Conservation (phyloP, 225 moss, liverwort and hornwort species). For the Lunularia cruciata region DNA sequence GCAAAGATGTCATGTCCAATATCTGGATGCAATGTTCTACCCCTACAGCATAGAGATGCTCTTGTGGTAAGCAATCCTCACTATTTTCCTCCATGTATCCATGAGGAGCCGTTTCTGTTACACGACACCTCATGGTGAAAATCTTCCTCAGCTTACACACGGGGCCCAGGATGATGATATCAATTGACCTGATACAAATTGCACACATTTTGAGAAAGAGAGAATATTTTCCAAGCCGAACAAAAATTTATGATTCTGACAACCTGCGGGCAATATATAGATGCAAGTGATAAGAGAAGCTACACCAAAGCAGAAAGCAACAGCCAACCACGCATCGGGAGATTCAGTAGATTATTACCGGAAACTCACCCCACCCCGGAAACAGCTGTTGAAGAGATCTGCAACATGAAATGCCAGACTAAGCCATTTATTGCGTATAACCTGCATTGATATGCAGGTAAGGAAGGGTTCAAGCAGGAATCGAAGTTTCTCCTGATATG, state of each 20-base stretch:
- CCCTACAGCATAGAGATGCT: constrained; percentile 64
- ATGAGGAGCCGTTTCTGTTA: constrained; percentile 32
- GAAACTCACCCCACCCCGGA: constrained; percentile 56
- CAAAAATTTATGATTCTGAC: too few species aligned
- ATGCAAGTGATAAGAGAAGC: background rate
- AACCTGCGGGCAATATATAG: too few species aligned
- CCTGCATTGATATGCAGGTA: constrained; percentile 34
- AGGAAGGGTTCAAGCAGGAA: background rate
- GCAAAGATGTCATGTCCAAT: constrained; percentile 50
- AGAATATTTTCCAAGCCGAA: background rate
- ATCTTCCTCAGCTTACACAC: constrained; percentile 83
- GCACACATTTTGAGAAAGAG: background rate
- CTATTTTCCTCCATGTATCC: constrained; percentile 22
- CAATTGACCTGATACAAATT: constrained; percentile 59
- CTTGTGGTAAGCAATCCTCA: constrained; percentile 65
- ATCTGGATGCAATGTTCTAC: constrained; percentile 67
- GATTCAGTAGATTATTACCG: constrained; percentile 34
- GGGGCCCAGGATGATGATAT: constrained; percentile 68
- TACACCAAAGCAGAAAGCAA: background rate
- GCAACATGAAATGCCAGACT: constrained; percentile 70
- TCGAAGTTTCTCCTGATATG: too few species aligned
- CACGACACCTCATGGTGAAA: constrained; percentile 75
- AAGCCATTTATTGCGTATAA: constrained; percentile 60
- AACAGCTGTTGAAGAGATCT: constrained; percentile 66
- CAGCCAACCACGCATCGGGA: background rate